These are phyloP conservation scores for Penicillium pulvis DNA, from an alignment of 495 filamentous ascomycete genomes.

Conservation along the genomic window DNA sequence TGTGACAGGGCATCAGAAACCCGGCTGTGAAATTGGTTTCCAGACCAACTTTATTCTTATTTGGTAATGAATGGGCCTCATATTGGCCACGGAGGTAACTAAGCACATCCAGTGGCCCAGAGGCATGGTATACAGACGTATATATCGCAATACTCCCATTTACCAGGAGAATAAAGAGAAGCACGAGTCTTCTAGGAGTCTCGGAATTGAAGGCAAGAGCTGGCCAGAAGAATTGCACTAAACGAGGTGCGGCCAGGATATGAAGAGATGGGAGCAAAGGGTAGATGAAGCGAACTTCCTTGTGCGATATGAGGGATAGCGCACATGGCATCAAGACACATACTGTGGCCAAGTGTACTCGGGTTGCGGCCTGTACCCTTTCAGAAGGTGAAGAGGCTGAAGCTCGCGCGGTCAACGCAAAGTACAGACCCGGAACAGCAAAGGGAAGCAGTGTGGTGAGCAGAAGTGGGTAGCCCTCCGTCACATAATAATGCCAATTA, in stretches of 20 bases:
- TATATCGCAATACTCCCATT: slow-evolving; percentile 77
- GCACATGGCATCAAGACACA: slow-evolving; percentile 58
- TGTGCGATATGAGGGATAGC: slow-evolving; percentile 86
- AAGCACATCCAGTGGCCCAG: slow-evolving; percentile 71
- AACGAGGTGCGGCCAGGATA: slow-evolving; percentile 69
- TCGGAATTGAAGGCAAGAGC: slow-evolving; percentile 34
- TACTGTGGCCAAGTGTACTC: slow-evolving; percentile 62
- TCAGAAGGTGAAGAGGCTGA: slow-evolving; percentile 27
- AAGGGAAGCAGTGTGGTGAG: slow-evolving; percentile 85
- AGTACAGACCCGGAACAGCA: slow-evolving; percentile 64
- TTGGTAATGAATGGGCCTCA: slow-evolving; percentile 30
- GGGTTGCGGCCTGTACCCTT: slow-evolving; percentile 35
- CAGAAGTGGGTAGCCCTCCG: slow-evolving; percentile 85
- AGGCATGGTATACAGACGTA: slow-evolving; percentile 74
- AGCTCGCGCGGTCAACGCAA: slow-evolving; percentile 36
- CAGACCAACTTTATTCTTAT: background rate
- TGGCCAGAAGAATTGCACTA: slow-evolving; percentile 65
- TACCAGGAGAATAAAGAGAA: slow-evolving; percentile 59
- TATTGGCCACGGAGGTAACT: slow-evolving; percentile 73
- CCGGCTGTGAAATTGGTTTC: slow-evolving; percentile 61
- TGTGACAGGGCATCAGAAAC: slow-evolving; percentile 97
- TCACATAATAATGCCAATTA: slow-evolving; percentile 88
- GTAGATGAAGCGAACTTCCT: slow-evolving; percentile 97
- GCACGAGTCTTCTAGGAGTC: slow-evolving; percentile 47
- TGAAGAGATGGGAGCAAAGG: slow-evolving; percentile 87